These are phyloP conservation scores for Tylopilus orsonianus DNA, from an alignment of 1,284 basidiomycete genomes.

Conservation along the genomic window DNA sequence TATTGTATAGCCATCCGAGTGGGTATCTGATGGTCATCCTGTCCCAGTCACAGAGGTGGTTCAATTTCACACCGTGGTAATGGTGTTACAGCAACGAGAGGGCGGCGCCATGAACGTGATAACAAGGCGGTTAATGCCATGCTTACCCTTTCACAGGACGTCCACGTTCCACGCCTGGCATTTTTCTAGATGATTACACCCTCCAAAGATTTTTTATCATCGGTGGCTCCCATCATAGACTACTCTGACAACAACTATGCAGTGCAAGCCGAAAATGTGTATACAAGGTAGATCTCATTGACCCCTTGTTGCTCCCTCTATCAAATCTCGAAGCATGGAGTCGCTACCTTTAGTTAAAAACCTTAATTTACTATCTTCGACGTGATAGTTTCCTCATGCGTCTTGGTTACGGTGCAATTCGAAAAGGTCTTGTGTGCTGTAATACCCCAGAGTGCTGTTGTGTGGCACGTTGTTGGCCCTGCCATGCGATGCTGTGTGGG, in stretches of 20 bases:
- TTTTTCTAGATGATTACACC: neutral
- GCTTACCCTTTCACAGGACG: neutral
- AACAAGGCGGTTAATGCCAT: conserved; percentile 4
- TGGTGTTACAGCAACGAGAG: neutral
- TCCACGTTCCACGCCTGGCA: neutral
- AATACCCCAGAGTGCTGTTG: conserved; percentile 14
- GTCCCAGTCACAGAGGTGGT: neutral
- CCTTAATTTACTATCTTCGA: conserved; percentile 30
- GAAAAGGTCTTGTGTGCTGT: conserved; percentile 18
- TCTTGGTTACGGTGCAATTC: conserved; percentile 22
- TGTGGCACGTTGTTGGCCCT: conserved; percentile 3
- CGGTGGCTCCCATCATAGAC: neutral
- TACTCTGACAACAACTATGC: conserved; percentile 6
- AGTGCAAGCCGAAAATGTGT: conserved; percentile 5
- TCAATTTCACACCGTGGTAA: neutral
- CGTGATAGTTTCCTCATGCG: conserved; percentile 22
- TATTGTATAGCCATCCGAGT: neutral
- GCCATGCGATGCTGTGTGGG: conserved; percentile 11
- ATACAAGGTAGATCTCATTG: conserved; percentile 25
- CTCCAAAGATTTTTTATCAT: no score
- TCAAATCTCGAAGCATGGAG: conserved; percentile 29
- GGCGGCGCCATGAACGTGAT: neutral
- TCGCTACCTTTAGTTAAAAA: conserved; percentile 31
- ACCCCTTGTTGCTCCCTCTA: conserved; percentile 12
- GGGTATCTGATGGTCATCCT: neutral